These are phyloP conservation scores for Pseudocercospora fuligena DNA, from an alignment of 2,329 filamentous ascomycete genomes.

Conservation along the genomic window DNA sequence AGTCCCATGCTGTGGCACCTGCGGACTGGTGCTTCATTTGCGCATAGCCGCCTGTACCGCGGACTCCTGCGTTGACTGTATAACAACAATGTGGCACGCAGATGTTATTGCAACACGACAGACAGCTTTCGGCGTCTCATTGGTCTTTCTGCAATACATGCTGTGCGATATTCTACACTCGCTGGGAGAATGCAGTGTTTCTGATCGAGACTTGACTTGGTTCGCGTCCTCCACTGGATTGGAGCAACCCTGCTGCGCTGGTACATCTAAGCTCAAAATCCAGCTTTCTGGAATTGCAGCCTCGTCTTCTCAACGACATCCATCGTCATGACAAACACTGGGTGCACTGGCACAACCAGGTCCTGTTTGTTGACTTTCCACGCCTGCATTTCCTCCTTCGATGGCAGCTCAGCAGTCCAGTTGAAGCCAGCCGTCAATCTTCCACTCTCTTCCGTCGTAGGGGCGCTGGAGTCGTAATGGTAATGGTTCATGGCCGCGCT, in stretches of 20 bases:
- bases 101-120: background rate
- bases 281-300: constrained; percentile 31
- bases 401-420: constrained; percentile 54
- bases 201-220: background rate
- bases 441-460: constrained; percentile 24
- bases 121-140: background rate
- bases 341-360: constrained; percentile 73
- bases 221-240: too few relatives aligned
- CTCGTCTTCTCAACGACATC: constrained; percentile 60
- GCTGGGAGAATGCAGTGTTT: background rate
- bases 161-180: background rate
- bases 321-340: constrained; percentile 83
- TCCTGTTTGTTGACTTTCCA: constrained; percentile 72
- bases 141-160: background rate
- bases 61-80: background rate
- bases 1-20: constrained; percentile 5
- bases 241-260: background rate
- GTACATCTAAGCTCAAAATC: constrained; percentile 18
- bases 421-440: constrained; percentile 48
- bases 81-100: background rate
- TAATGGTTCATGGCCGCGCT: constrained; percentile 77
- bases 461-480: constrained; percentile 45
- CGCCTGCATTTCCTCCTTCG: constrained; percentile 55
- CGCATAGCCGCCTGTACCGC: background rate
- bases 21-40: background rate